Percentiles rank a stretch among this genome's conserved stretches.
These are phyloP conservation scores for Aureobasidium vineae DNA, from an alignment of 2,329 filamentous ascomycete genomes.

Conservation along the genomic window DNA sequence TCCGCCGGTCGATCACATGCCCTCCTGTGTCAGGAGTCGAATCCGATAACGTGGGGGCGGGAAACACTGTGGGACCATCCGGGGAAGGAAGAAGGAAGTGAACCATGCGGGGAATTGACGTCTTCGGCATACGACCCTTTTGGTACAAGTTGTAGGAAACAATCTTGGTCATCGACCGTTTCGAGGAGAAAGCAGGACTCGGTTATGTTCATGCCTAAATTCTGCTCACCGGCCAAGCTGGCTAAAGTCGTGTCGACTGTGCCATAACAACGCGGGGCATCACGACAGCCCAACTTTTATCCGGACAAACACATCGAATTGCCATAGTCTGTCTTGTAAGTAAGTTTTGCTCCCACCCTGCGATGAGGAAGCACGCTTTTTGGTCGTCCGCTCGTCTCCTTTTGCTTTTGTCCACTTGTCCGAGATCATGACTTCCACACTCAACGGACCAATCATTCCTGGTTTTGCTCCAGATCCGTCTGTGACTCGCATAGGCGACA, in stretches of 20 bases:
- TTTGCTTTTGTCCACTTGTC: neutral
- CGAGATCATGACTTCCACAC: neutral
- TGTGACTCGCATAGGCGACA: conserved; percentile 41
- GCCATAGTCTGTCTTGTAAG: neutral
- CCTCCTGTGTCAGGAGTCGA: neutral
- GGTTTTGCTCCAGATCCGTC: conserved; percentile 50
- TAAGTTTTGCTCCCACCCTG: neutral
- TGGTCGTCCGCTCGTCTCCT: neutral
- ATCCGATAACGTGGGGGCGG: neutral
- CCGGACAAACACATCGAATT: neutral
- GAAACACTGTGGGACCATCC: neutral
- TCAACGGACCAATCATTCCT: conserved; percentile 47
- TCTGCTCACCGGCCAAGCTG: neutral
- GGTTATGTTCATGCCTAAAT: neutral
- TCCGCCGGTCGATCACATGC: neutral
- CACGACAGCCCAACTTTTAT: neutral
- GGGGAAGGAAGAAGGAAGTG: neutral
- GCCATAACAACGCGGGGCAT: neutral
- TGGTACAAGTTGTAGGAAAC: neutral
- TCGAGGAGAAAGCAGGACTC: too few species aligned
- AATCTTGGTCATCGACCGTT: neutral
- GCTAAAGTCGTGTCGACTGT: neutral
- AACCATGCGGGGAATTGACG: neutral
- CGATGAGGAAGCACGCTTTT: neutral
- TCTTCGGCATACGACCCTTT: neutral